phyloP scores from a whole-genome alignment of 139 green algal genomes.

The Medakamo hakoo region DNA sequence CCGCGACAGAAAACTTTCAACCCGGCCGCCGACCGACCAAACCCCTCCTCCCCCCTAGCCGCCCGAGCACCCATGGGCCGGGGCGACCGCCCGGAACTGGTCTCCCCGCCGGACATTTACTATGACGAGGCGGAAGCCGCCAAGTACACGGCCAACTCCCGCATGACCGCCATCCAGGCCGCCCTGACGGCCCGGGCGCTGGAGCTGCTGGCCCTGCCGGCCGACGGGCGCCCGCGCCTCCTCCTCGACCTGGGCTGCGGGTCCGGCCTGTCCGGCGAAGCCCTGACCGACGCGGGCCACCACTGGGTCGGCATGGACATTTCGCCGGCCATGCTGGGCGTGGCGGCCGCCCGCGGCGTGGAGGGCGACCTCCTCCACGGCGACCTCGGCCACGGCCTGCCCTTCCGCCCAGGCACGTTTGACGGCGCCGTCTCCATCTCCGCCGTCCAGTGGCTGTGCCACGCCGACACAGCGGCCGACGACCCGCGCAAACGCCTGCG shows the following conservation, averaged over 20 bases:
- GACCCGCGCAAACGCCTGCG: slow-evolving; percentile 65
- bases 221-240: slow-evolving; percentile 56
- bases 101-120: slow-evolving; percentile 80
- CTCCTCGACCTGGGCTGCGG: slow-evolving; percentile 81
- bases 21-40: too few species aligned
- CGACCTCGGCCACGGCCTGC: slow-evolving; percentile 71
- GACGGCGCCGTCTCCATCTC: slow-evolving; percentile 54
- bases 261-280: slow-evolving; percentile 62
- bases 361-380: slow-evolving; percentile 20
- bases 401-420: slow-evolving; percentile 47
- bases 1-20: too few species aligned
- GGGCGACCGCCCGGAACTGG: slow-evolving; percentile 70
- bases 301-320: slow-evolving; percentile 86
- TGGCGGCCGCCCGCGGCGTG: slow-evolving; percentile 7
- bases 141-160: slow-evolving; percentile 90
- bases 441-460: slow-evolving; percentile 31
- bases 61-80: slow-evolving; percentile 45
- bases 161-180: slow-evolving; percentile 70
- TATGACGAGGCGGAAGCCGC: slow-evolving; percentile 85
- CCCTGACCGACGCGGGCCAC: slow-evolving; percentile 29
- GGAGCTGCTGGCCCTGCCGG: slow-evolving; percentile 82
- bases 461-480: slow-evolving; percentile 46
- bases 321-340: slow-evolving; percentile 49
- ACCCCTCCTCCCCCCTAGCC: too few species aligned
- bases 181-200: slow-evolving; percentile 70